Evolutionary conservation across 345 rosid genomes (phyloP).

Genomic region (Hypericum androsaemum): DNA sequence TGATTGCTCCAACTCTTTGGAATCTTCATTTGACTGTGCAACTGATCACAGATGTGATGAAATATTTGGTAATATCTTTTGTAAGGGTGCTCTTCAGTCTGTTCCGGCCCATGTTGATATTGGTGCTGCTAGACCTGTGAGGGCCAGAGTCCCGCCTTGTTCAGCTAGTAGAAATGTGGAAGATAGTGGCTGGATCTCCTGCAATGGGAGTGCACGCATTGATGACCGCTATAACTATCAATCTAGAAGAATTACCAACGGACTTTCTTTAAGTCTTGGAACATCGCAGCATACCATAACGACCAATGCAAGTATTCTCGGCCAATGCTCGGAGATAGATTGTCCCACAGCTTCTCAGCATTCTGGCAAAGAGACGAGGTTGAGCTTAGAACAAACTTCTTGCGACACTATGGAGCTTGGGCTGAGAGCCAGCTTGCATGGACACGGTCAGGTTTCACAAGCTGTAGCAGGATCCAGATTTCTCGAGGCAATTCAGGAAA

Average conservation of each 20-base stretch:
- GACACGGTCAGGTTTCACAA: conserved; percentile 31
- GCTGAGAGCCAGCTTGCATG: conserved; percentile 26
- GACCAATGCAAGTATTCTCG: conserved; percentile 27
- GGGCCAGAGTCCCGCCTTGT: conserved; percentile 33
- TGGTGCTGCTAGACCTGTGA: conserved; percentile 23
- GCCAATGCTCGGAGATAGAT: conserved; percentile 49
- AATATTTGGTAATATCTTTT: conserved; percentile 18
- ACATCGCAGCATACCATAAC: conserved; percentile 32
- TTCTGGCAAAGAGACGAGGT: conserved; percentile 24
- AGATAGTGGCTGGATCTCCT: conserved; percentile 35
- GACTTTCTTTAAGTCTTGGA: conserved; percentile 73
- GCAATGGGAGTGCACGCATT: conserved; percentile 20
- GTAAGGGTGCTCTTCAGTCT: conserved; percentile 24
- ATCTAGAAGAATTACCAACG: conserved; percentile 32
- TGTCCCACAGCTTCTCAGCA: conserved; percentile 22
- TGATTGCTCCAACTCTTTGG: conserved; percentile 22
- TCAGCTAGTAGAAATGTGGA: conserved; percentile 24
- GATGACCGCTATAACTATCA: conserved; percentile 23
- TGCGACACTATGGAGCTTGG: conserved; percentile 45
- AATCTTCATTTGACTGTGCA: conserved; percentile 22
- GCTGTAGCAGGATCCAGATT: conserved; percentile 55
- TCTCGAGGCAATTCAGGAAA: conserved; percentile 66
- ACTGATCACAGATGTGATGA: conserved; percentile 25
- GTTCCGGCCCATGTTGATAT: conserved; percentile 27
- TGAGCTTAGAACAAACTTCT: conserved; percentile 50